Evolutionary conservation across 495 filamentous ascomycete genomes (phyloP), one percentile per base, ranked within the genome.

Genomic region (Articulospora tetracladia): DNA sequence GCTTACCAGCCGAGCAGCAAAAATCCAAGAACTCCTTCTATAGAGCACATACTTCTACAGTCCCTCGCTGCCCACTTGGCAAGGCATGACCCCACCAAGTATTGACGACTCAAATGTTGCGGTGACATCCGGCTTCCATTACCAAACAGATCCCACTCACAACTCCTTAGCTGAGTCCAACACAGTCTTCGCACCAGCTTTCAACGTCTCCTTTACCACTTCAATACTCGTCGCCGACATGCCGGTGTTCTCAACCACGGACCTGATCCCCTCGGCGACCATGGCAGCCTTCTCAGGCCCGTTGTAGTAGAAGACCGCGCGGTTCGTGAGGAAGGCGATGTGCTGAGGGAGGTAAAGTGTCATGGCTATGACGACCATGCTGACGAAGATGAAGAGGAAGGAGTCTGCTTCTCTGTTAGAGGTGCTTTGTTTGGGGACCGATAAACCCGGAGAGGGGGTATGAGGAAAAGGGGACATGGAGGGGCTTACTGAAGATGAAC

Each of bases 311-410:
- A 96, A 98, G 85, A 91, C 96, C 26, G 92, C 83, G 68, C 93
- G 86, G 66, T 81, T 80, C 64, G 87, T 80, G 66, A 98, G 86
- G 62, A 84, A 82, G 62, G 83, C 76, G 66, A 98, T 72, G 72
- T 98, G 94, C 60, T 93, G 86, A 22, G 94, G 94, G 20, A 98
- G 88, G 77, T 98, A 98, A 60, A 98, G 83, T 46, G 88, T 88
- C 64, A 84, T 84, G 58, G 89, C 94, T 66, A 92, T 88, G 61
- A 92, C 80, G 68, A 96, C 83, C 79, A 98, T 86, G 64, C 84
- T 85, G 73, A 90, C 73, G 68, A 95, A 85, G 66, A 95, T 85
- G 75, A 98, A 92, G 69, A 97, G 79, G 70, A 96, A 81, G 11
- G 90, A 92, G 79, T 97, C 94, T 98, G 25, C 32, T 25, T 46